Base-by-base conservation (phyloP, 805 yeast species). In the Tetrapisispora arboricola region DNA sequence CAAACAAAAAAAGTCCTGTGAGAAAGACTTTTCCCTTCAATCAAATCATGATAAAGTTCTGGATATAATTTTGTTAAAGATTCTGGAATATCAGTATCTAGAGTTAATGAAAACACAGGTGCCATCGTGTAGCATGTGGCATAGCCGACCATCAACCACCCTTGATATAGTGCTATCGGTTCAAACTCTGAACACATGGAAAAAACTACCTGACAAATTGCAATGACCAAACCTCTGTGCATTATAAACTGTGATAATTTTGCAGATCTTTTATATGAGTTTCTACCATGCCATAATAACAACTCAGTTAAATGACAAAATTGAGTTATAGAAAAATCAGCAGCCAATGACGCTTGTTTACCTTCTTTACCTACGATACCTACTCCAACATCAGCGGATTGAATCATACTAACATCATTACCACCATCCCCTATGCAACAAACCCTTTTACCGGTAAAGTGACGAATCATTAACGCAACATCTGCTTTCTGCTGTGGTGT, bases 401-500 rank as follows among this genome's bases (percentile, higher is more conserved):
- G 98, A 50, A 92, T 92, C 99, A 92, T 92, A 53, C 94, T 84
- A 25, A 92, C 99, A 63, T 92, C 99, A 55, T 92, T 92, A 53
- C 99, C 99, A 54, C 99, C 99, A 62, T 92, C 99, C 43, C 99
- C 99, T 49, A 92, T 94, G 56, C 97, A 92, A 50, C 96, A 90
- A 2, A 90, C 96, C 39, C 98, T 68, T 55, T 84, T 85, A 4
- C 86, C 84, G 0, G 97, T 92, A 26, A 75, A 64, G 44, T 75
- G 75, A 53, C 88, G 74, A 49, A 92, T 92, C 48, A 82, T 66
- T 17, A 75, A 52, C 0, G 97, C 96, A 40, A 92, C 84, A 57
- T 92, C 97, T 0, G 97, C 97, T 60, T 92, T 92, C 55, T 92
- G 99, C 61, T 94, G 97, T 0, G 99, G 99, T 0, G 96, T 80